Conservation (phyloP, 2,329 filamentous ascomycete species). For the Trichoderma sp. region DNA sequence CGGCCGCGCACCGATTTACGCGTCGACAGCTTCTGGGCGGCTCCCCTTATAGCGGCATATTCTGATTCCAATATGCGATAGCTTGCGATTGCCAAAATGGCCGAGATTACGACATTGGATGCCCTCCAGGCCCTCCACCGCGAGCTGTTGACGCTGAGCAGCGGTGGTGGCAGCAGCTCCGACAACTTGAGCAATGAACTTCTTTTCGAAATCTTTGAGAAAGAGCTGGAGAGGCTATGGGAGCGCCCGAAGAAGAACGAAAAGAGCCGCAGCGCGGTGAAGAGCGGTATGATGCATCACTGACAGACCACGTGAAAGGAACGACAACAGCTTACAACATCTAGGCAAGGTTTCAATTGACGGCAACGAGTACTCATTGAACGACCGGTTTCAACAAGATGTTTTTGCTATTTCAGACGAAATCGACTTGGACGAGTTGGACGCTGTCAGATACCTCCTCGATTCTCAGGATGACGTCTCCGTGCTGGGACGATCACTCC, state of each 20-base stretch:
- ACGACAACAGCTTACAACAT: slow-evolving; percentile 26
- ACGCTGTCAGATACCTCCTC: slow-evolving; percentile 76
- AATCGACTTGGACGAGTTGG: slow-evolving; percentile 84
- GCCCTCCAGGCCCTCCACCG: slow-evolving; percentile 82
- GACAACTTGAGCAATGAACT: slow-evolving; percentile 72
- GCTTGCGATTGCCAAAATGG: slow-evolving; percentile 58
- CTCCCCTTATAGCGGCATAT: slow-evolving; percentile 27
- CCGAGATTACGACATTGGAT: slow-evolving; percentile 70
- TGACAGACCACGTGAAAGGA: neutral
- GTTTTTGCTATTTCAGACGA: slow-evolving; percentile 82
- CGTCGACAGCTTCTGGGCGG: slow-evolving; percentile 28
- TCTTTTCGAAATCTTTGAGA: slow-evolving; percentile 68
- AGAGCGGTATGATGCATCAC: slow-evolving; percentile 56
- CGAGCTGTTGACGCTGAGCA: slow-evolving; percentile 76
- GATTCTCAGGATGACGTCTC: slow-evolving; percentile 70
- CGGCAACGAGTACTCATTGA: slow-evolving; percentile 76
- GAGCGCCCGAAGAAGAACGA: slow-evolving; percentile 75
- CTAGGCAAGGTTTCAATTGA: slow-evolving; percentile 74
- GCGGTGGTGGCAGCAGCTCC: slow-evolving; percentile 61
- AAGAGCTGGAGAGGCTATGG: slow-evolving; percentile 70
- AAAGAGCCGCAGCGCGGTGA: slow-evolving; percentile 70
- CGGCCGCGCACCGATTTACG: slow-evolving; percentile 31
- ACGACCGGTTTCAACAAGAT: slow-evolving; percentile 83
- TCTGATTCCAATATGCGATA: slow-evolving; percentile 49
- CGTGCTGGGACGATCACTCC: slow-evolving; percentile 68